phyloP scores from a whole-genome alignment of 2,329 filamentous ascomycete genomes.

The Uncinocarpus reesii region DNA sequence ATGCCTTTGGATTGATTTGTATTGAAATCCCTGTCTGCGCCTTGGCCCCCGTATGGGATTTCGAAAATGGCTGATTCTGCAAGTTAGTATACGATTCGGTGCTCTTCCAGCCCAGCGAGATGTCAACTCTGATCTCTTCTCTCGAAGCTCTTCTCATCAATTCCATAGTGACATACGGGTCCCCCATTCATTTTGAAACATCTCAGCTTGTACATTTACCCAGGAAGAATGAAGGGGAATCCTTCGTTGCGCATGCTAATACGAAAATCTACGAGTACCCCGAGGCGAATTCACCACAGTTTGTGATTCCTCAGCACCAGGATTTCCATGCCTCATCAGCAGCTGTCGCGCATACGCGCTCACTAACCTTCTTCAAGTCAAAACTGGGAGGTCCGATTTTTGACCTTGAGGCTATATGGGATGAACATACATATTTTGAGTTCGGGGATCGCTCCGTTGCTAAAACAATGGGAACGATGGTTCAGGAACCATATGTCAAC shows the following conservation, averaged over 20 bases:
- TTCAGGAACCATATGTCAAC: slow-evolving; percentile 23
- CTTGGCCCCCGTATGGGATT: not conserved
- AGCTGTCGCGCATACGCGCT: slow-evolving; percentile 56
- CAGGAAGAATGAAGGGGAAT: slow-evolving; percentile 14
- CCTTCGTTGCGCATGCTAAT: slow-evolving; percentile 14
- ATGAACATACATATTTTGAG: slow-evolving; percentile 63
- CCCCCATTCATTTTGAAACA: slow-evolving; percentile 17
- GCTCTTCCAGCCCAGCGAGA: slow-evolving; percentile 12
- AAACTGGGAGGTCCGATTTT: slow-evolving; percentile 55
- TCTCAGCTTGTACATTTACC: slow-evolving; percentile 26
- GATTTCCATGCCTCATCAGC: slow-evolving; percentile 47
- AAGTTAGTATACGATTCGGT: slow-evolving; percentile 19
- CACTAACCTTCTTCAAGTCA: slow-evolving; percentile 54
- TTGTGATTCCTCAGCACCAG: slow-evolving; percentile 42
- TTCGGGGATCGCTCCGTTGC: slow-evolving; percentile 59
- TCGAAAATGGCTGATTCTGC: slow-evolving; percentile 6
- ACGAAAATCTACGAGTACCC: slow-evolving; percentile 36
- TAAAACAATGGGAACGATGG: slow-evolving; percentile 31
- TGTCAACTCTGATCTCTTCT: slow-evolving; percentile 17
- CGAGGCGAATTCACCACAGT: slow-evolving; percentile 35
- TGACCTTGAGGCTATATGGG: slow-evolving; percentile 68
- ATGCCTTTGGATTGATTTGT: slow-evolving; percentile 26
- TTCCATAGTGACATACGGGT: slow-evolving; percentile 28
- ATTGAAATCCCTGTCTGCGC: slow-evolving; percentile 9
- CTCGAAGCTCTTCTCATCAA: slow-evolving; percentile 20